phyloP scores from a whole-genome alignment of 73 alveolate genomes.

The Tetrahymena malaccensis region DNA sequence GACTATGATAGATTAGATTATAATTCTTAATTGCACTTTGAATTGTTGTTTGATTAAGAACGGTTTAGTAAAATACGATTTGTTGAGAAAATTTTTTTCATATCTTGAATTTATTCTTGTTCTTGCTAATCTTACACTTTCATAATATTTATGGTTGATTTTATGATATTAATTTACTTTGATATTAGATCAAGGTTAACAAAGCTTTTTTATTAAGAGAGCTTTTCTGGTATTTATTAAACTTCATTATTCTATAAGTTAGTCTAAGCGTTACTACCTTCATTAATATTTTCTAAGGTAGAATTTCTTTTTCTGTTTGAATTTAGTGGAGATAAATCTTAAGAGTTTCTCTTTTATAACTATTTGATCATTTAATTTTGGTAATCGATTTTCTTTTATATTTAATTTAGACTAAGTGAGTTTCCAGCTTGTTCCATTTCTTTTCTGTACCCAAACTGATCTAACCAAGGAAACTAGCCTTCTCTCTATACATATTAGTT shows the following conservation, averaged over 20 bases:
- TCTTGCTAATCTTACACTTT: neutral
- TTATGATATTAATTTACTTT: neutral
- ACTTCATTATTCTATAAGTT: neutral
- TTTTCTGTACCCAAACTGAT: neutral
- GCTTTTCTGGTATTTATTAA: neutral
- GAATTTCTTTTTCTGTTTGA: neutral
- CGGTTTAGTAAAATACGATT: neutral
- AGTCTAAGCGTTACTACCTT: too few species aligned
- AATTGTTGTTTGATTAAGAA: neutral
- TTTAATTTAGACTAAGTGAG: neutral
- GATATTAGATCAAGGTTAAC: neutral
- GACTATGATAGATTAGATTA: neutral
- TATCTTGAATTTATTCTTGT: neutral
- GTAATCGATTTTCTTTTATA: neutral
- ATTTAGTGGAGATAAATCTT: neutral
- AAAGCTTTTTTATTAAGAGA: neutral
- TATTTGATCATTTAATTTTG: neutral
- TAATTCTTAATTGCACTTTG: neutral
- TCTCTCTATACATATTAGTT: neutral
- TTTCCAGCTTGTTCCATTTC: neutral
- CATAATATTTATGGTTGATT: neutral
- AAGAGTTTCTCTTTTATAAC: neutral
- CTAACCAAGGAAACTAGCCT: neutral
- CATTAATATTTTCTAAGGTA: neutral
- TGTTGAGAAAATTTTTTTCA: neutral